Percentiles rank a stretch among this genome's conserved stretches.
Conservation (phyloP, 2,329 filamentous ascomycete species). For the Rhinocladiella similis region DNA sequence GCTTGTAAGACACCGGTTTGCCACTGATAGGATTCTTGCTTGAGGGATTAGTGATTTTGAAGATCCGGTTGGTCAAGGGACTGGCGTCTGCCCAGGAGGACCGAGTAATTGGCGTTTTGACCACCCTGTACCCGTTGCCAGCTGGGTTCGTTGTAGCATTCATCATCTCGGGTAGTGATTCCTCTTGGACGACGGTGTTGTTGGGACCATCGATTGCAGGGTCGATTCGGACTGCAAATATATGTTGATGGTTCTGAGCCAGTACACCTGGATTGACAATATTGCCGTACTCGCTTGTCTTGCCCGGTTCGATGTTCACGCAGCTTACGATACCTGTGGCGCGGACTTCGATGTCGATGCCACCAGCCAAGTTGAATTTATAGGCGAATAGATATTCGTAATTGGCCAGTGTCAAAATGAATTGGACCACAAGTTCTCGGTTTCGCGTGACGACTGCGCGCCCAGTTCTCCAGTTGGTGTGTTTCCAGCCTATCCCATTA, state of each 20-base stretch:
- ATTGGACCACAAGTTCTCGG: constrained; percentile 66
- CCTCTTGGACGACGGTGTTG: constrained; percentile 57
- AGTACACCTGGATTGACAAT: constrained; percentile 64
- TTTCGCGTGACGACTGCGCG: constrained; percentile 62
- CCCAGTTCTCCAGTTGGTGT: constrained; percentile 66
- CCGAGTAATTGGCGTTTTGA: constrained; percentile 48
- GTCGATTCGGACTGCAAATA: constrained; percentile 66
- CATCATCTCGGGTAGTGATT: constrained; percentile 51
- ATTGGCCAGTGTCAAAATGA: constrained; percentile 68
- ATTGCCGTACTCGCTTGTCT: constrained; percentile 58
- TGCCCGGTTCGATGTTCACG: constrained; percentile 59
- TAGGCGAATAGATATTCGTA: constrained; percentile 70
- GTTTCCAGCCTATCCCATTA: constrained; percentile 69
- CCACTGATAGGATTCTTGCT: constrained; percentile 44
- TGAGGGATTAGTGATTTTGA: constrained; percentile 51
- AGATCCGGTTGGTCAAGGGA: constrained; percentile 45
- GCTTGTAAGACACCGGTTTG: constrained; percentile 50
- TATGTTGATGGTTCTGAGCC: constrained; percentile 70
- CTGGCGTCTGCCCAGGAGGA: constrained; percentile 55
- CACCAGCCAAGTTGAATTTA: constrained; percentile 64
- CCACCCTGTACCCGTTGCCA: constrained; percentile 62
- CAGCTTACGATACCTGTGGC: constrained; percentile 68
- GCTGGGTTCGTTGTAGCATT: constrained; percentile 58
- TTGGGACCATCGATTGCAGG: constrained; percentile 59
- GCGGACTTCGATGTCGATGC: constrained; percentile 61